Evolutionary conservation across 2,329 filamentous ascomycete genomes (phyloP).

Genomic region (Beauveria varroae): DNA sequence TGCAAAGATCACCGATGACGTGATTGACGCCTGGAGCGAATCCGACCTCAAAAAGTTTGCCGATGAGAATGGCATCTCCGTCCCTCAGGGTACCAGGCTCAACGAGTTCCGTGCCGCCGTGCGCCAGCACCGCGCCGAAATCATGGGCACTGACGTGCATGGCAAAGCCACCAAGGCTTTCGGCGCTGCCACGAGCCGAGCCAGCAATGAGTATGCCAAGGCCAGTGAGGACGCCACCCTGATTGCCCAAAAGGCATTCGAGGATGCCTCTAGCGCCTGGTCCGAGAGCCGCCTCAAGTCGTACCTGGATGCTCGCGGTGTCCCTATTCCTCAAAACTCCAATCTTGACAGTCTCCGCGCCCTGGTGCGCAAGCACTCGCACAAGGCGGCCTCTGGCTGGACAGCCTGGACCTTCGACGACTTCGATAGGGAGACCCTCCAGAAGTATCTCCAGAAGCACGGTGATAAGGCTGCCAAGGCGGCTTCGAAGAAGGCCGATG

Average conservation of each 20-base stretch:
- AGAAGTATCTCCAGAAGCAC: conserved; percentile 44
- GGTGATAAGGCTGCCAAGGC: conserved; percentile 51
- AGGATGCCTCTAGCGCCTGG: conserved; percentile 55
- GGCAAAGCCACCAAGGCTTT: conserved; percentile 52
- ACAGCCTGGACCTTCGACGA: conserved; percentile 76
- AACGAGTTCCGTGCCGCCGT: conserved; percentile 87
- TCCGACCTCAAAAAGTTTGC: conserved; percentile 83
- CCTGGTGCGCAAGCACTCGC: conserved; percentile 63
- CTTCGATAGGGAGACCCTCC: conserved; percentile 63
- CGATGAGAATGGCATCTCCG: conserved; percentile 78
- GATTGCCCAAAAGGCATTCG: conserved; percentile 59
- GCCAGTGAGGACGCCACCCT: conserved; percentile 62
- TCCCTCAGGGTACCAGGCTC: conserved; percentile 83
- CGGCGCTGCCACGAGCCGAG: conserved; percentile 67
- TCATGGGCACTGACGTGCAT: conserved; percentile 58
- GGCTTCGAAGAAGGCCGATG: conserved; percentile 53
- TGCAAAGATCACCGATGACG: conserved; percentile 67
- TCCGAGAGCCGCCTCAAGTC: conserved; percentile 71
- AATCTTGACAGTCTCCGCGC: conserved; percentile 68
- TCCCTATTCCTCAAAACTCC: conserved; percentile 64
- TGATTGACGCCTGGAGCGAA: conserved; percentile 88
- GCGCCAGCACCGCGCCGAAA: conserved; percentile 72
- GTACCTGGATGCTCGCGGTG: conserved; percentile 67
- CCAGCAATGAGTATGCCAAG: conserved; percentile 67
- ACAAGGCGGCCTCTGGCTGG: conserved; percentile 62